Conservation (phyloP, 345 rosid genomes). For the Jatropha curcas region DNA sequence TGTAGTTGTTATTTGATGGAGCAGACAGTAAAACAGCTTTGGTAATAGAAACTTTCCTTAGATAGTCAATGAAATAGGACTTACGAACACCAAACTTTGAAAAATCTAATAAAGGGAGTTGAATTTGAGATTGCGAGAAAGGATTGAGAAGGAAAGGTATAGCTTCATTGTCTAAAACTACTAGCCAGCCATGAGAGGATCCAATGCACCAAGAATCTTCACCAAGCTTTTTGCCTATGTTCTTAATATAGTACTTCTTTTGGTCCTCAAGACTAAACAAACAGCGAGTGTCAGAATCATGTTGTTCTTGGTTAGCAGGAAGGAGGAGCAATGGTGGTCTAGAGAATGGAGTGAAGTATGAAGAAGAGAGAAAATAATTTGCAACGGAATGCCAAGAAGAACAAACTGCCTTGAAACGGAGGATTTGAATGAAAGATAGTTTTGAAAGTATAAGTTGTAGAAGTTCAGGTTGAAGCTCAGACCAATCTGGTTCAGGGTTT, state of each 20-base stretch:
- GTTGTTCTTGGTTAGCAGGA: neutral
- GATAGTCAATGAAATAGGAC: neutral
- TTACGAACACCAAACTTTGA: too few species aligned
- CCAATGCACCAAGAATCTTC: neutral
- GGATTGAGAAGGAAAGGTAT: conserved; percentile 3
- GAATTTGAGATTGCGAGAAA: neutral
- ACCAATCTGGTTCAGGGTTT: neutral
- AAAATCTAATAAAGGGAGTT: neutral
- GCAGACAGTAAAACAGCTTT: neutral
- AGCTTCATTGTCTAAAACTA: neutral
- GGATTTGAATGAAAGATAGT: neutral
- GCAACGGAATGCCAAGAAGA: neutral
- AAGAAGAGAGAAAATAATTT: neutral
- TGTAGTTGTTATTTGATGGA: neutral
- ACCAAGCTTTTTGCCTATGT: neutral
- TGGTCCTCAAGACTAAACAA: neutral
- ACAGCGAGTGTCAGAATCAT: neutral
- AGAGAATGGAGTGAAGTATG: neutral
- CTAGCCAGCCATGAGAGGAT: conserved; percentile 4
- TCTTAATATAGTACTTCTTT: neutral
- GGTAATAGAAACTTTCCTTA: neutral
- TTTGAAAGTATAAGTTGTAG: neutral
- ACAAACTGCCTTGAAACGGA: neutral
- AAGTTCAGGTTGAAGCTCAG: neutral
- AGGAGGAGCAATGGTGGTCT: neutral